phyloP scores from a whole-genome alignment of 2,329 filamentous ascomycete species.

The Colletotrichum sp. region DNA sequence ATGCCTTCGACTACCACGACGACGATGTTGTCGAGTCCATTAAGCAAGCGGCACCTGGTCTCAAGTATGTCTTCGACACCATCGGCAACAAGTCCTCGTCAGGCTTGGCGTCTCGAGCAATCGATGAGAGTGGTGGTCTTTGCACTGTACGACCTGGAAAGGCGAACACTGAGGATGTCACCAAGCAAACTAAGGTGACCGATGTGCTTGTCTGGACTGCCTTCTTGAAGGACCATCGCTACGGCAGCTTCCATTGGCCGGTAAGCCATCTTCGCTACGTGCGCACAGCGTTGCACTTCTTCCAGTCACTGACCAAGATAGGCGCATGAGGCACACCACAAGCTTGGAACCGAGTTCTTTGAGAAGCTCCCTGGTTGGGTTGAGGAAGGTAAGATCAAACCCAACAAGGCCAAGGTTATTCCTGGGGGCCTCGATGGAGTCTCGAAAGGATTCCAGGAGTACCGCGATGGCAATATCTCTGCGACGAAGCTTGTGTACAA shows the following conservation, averaged over 20 bases:
- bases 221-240: conserved; percentile 43
- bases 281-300: rapidly evolving
- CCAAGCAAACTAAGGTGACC: conserved; percentile 35
- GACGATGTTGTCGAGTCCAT: conserved; percentile 38
- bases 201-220: conserved; percentile 48
- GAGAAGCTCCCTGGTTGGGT: conserved; percentile 38
- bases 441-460: conserved; percentile 41
- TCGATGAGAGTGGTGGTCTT: conserved; percentile 29
- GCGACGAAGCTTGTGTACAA: conserved; percentile 45
- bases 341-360: conserved; percentile 39
- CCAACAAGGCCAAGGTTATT: conserved; percentile 34
- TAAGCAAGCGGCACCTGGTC: conserved; percentile 29
- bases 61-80: conserved; percentile 45
- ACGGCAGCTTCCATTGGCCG: conserved; percentile 38
- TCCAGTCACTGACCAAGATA: conserved; percentile 4
- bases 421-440: conserved; percentile 28
- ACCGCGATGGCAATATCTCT: conserved; percentile 42
- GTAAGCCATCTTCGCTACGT: no score
- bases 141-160: conserved; percentile 48
- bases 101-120: conserved; percentile 30
- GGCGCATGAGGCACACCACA: conserved; percentile 38
- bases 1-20: conserved; percentile 46
- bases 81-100: conserved; percentile 45
- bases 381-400: conserved; percentile 35
- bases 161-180: conserved; percentile 39